These are phyloP conservation scores for Setaria viridis DNA, from an alignment of 202 grass and related monocot genomes.

Conservation along the genomic window DNA sequence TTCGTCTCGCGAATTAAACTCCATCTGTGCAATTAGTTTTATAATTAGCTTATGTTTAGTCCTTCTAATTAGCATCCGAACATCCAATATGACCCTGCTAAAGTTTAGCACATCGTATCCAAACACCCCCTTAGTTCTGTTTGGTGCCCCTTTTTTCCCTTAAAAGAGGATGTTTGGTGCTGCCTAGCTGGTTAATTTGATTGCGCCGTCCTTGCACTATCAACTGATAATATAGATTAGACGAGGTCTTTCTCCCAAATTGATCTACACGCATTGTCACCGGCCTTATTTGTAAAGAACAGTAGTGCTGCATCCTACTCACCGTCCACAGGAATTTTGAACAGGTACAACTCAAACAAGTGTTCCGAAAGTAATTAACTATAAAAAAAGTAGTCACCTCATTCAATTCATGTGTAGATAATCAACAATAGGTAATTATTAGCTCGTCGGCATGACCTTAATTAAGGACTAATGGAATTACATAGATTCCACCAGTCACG, in stretches of 20 bases:
- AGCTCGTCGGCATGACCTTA: no score
- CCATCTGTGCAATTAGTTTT: no score
- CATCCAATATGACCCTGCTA: no score
- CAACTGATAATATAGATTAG: background rate
- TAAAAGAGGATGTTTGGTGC: background rate
- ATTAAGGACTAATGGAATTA: no score
- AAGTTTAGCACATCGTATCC: no score
- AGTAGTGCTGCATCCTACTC: background rate
- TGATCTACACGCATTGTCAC: background rate
- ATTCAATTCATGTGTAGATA: background rate
- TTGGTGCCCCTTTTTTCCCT: no score
- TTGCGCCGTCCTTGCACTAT: background rate
- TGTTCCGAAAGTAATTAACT: background rate
- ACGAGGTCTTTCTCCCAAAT: background rate
- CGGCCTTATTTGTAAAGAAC: background rate
- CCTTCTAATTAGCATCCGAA: no score
- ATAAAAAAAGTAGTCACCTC: background rate
- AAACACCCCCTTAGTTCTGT: no score
- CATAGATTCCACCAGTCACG: no score
- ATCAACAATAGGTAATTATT: background rate
- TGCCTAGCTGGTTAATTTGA: background rate
- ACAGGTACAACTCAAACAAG: background rate
- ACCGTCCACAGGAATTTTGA: background rate
- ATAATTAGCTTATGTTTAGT: no score
- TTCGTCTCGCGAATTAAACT: no score